These are phyloP conservation scores for Metschnikowia lachancei DNA, from an alignment of 805 yeast genomes.

Conservation along the genomic window DNA sequence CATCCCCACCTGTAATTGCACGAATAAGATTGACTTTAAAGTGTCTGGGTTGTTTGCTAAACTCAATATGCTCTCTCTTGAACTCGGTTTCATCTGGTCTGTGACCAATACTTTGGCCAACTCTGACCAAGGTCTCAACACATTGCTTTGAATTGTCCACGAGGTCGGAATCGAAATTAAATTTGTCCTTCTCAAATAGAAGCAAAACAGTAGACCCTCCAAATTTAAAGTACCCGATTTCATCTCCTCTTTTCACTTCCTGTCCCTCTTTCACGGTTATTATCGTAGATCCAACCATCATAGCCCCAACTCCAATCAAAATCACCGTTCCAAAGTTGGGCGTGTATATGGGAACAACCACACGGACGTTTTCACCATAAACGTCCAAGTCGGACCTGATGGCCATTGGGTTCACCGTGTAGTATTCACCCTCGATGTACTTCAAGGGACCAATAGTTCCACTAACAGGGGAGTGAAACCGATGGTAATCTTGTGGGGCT, in stretches of 20 bases:
- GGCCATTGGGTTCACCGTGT: slow-evolving; percentile 98
- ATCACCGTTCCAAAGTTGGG: slow-evolving; percentile 74
- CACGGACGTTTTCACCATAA: slow-evolving; percentile 86
- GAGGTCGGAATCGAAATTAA: slow-evolving; percentile 73
- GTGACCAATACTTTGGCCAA: slow-evolving; percentile 93
- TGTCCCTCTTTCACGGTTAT: slow-evolving; percentile 65
- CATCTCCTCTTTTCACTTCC: slow-evolving; percentile 64
- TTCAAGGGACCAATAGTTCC: slow-evolving; percentile 68
- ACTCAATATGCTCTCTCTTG: slow-evolving; percentile 45
- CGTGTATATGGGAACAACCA: slow-evolving; percentile 72
- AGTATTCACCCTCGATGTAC: slow-evolving; percentile 83
- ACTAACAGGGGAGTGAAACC: slow-evolving; percentile 85
- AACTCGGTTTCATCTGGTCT: slow-evolving; percentile 47
- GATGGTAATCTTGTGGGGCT: slow-evolving; percentile 96
- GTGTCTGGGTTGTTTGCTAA: slow-evolving; percentile 46
- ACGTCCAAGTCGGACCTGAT: slow-evolving; percentile 84
- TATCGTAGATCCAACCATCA: slow-evolving; percentile 96
- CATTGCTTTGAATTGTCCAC: slow-evolving; percentile 61
- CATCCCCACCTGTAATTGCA: slow-evolving; percentile 56
- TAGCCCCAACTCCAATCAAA: slow-evolving; percentile 88
- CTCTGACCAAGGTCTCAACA: slow-evolving; percentile 80
- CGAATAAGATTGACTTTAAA: slow-evolving; percentile 50
- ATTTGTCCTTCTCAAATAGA: slow-evolving; percentile 50
- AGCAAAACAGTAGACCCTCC: slow-evolving; percentile 89
- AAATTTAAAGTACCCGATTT: slow-evolving; percentile 90